Conservation (phyloP, 2,329 filamentous ascomycete genomes). For the Xylariaceae sp. region DNA sequence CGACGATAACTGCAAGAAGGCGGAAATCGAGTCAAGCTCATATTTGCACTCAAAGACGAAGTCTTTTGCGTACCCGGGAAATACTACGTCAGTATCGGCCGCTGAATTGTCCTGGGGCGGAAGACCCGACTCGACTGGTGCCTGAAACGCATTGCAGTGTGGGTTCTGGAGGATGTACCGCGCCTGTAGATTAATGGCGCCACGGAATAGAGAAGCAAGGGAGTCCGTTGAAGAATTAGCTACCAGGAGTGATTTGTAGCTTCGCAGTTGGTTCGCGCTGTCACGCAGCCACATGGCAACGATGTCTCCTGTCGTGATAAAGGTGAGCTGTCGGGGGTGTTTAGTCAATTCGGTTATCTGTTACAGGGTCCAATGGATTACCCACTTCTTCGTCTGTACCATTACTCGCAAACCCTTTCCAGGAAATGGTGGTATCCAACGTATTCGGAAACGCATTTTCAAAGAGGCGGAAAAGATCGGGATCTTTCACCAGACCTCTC, state of each 20-base stretch:
- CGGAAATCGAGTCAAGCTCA: constrained; percentile 79
- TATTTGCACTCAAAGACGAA: constrained; percentile 86
- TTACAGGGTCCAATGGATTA: constrained; percentile 49
- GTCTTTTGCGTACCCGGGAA: constrained; percentile 67
- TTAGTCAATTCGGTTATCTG: constrained; percentile 50
- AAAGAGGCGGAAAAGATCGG: constrained; percentile 74
- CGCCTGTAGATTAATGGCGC: constrained; percentile 77
- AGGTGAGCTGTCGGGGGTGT: constrained; percentile 62
- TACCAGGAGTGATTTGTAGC: constrained; percentile 70
- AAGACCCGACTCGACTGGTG: constrained; percentile 76
- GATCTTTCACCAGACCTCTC: constrained; percentile 73
- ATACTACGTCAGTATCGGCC: constrained; percentile 64
- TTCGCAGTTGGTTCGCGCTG: constrained; percentile 80
- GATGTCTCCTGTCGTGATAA: constrained; percentile 86
- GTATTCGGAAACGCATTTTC: constrained; percentile 77
- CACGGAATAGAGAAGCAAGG: constrained; percentile 72
- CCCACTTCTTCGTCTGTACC: constrained; percentile 67
- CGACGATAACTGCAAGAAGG: constrained; percentile 74
- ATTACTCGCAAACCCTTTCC: constrained; percentile 66
- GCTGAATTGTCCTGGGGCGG: constrained; percentile 61
- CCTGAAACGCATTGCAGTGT: constrained; percentile 95
- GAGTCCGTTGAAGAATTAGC: constrained; percentile 58
- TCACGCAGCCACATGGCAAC: constrained; percentile 94
- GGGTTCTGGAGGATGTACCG: constrained; percentile 73
- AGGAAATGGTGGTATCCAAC: constrained; percentile 73